Conservation (phyloP, 192 early-diverging fungal genomes). For the Linnemannia schmuckeri region DNA sequence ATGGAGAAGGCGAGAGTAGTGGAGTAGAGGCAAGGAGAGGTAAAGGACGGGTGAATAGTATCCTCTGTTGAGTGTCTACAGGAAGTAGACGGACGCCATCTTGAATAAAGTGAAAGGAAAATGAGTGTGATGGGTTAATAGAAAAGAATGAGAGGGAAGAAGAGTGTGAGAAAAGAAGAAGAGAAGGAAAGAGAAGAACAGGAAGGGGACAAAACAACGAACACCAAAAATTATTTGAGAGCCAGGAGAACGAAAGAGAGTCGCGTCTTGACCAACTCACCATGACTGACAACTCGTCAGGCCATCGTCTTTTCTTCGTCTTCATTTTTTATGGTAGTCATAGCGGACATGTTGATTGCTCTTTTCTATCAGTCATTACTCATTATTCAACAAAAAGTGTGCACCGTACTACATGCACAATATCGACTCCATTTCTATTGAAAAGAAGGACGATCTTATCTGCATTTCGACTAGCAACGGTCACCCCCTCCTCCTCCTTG, state of each 20-base stretch:
- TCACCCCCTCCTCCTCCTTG: too few species aligned
- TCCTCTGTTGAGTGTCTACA: conserved; percentile 22
- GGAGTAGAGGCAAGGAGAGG: too few species aligned
- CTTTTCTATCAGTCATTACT: too few species aligned
- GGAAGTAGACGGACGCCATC: conserved; percentile 26
- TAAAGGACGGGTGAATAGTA: neutral
- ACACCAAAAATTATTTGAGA: neutral
- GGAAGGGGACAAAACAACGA: neutral
- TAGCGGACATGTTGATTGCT: too few species aligned
- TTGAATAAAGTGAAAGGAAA: neutral
- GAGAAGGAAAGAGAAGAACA: neutral
- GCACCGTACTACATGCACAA: too few species aligned
- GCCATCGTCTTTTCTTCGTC: neutral
- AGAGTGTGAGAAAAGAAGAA: conserved; percentile 1
- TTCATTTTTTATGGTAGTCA: too few species aligned
- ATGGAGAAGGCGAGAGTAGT: neutral
- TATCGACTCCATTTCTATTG: too few species aligned
- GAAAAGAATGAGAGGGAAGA: neutral
- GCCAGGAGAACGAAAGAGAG: neutral
- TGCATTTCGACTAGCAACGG: too few species aligned
- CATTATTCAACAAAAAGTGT: too few species aligned
- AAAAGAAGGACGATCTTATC: too few species aligned
- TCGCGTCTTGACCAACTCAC: conserved; percentile 5
- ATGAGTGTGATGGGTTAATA: neutral
- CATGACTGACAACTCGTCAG: conserved; percentile 7